Evolutionary conservation across 2,329 filamentous ascomycete species (phyloP), one percentile per base, ranked within the genome.

Genomic region (Alternaria solani): DNA sequence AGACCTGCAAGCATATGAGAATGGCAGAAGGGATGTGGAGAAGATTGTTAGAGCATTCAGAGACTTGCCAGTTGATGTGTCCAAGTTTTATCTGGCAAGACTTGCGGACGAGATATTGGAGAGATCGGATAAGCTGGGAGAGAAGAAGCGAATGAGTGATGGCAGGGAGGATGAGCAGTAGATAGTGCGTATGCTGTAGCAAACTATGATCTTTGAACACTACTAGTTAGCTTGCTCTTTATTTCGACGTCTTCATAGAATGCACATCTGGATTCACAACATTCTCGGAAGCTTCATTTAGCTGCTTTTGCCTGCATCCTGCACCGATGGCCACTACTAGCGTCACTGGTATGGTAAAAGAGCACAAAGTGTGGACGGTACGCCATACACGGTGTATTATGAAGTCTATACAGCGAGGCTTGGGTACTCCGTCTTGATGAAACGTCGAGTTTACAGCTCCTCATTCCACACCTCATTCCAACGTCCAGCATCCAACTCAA

Each of bases 1-100:
- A 39, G 94, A 97, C 77, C 77, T 97, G 51, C 89, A 90, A 39
- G 91, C 90, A 1, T 96, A 96, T 74, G 92, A 96, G 75, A 93
- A 91, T 70, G 91, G 91, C 0, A 84, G 93, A 53, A 84, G 86
- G 64, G 91, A 94, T 69, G 79, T 96, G 6, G 83, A 86, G 44
- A 89, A 87, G 66, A 89, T 96, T 26, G 79, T 81, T 0, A 87
- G 84, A 61, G 83, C 83, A 2, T 93, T 94, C 72, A 84, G 85
- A 39, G 86, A 82, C 9, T 66, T 94, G 28, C 90, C 92, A 3
- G 75, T 78, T 26, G 88, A 91, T 67, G 85, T 91, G 61, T 84
- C 86, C n/a, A 83, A 83, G 44, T 96, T 96, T 71, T 96, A 96
- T 78, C 74, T 96, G 36, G 81, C 87, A 62, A 85, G 92, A 62